Percentiles rank a stretch among this genome's conserved stretches.
Evolutionary conservation across 1,284 basidiomycete species (phyloP).

Genomic region (Apiotrichum akiyoshidainum): DNA sequence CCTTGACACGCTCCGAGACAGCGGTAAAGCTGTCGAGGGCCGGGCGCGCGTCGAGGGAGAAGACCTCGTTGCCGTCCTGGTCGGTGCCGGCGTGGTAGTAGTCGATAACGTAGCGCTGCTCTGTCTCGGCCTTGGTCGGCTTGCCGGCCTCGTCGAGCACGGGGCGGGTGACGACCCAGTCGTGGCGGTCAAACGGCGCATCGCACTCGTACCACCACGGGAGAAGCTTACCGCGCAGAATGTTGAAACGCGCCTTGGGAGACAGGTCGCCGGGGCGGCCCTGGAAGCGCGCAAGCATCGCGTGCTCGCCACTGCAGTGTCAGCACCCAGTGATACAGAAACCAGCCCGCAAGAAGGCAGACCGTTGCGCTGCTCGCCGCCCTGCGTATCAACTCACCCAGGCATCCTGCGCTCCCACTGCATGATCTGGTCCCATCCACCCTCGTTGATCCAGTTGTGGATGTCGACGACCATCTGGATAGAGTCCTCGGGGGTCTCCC

Average conservation of each 20-base stretch:
- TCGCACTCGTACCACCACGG: conserved; percentile 83
- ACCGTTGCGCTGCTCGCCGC: too few relatives aligned
- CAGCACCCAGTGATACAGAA: too few relatives aligned
- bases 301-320: conserved; percentile 50
- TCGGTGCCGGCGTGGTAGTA: conserved; percentile 88
- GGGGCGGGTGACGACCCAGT: conserved; percentile 85
- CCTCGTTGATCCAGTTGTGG: conserved; percentile 96
- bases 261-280: conserved; percentile 80
- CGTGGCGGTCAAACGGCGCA: conserved; percentile 97
- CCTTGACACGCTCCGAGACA: conserved; percentile 65
- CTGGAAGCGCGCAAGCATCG: conserved; percentile 75
- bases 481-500: conserved; percentile 95
- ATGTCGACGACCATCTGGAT: conserved; percentile 97
- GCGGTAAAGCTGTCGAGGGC: conserved; percentile 76
- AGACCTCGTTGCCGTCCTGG: conserved; percentile 81
- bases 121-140: conserved; percentile 42
- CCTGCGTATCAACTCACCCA: conserved; percentile 38
- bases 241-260: conserved; percentile 78
- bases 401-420: conserved; percentile 79
- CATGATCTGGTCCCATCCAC: conserved; percentile 91
- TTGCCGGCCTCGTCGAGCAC: conserved; percentile 57
- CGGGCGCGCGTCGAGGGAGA: conserved; percentile 85
- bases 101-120: conserved; percentile 89
- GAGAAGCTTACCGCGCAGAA: conserved; percentile 80
- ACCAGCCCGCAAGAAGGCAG: too few relatives aligned